These are phyloP conservation scores for Daldinia grandis DNA, from an alignment of 495 filamentous ascomycete genomes.

Conservation along the genomic window DNA sequence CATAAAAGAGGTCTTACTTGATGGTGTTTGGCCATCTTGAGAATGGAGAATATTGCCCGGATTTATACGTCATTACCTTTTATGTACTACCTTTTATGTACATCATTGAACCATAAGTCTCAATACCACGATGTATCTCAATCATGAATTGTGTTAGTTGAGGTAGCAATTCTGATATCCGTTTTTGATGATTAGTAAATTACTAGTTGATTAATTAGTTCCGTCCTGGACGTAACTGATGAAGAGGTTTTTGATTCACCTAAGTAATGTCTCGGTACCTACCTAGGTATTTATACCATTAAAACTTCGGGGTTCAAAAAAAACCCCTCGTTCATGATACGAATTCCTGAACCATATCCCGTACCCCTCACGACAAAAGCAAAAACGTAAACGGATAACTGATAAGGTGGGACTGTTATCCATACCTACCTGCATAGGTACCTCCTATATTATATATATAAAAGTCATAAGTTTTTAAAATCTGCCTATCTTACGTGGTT, in stretches of 20 bases:
- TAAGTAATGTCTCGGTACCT: too few relatives aligned
- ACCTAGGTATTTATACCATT: too few relatives aligned
- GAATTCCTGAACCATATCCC: too few relatives aligned
- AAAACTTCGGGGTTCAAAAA: too few relatives aligned
- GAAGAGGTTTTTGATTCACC: too few relatives aligned
- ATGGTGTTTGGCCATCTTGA: conserved; percentile 5
- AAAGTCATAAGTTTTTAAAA: not conserved
- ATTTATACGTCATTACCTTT: not conserved
- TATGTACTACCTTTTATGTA: not conserved
- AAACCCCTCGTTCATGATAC: too few relatives aligned
- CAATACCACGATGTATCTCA: not conserved
- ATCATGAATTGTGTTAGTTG: too few relatives aligned
- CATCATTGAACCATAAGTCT: not conserved
- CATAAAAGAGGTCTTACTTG: not conserved
- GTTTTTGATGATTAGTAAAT: too few relatives aligned
- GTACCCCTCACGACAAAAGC: not conserved
- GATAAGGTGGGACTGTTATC: not conserved
- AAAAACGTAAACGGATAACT: not conserved
- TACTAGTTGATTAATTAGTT: too few relatives aligned
- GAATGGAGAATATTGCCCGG: conserved; percentile 43
- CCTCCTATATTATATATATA: not conserved
- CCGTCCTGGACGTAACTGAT: too few relatives aligned
- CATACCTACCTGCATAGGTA: not conserved
- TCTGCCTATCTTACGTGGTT: not conserved
- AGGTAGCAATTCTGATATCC: too few relatives aligned